Evolutionary conservation across 2,329 filamentous ascomycete genomes (phyloP).

Genomic region (Colletotrichum noveboracense): DNA sequence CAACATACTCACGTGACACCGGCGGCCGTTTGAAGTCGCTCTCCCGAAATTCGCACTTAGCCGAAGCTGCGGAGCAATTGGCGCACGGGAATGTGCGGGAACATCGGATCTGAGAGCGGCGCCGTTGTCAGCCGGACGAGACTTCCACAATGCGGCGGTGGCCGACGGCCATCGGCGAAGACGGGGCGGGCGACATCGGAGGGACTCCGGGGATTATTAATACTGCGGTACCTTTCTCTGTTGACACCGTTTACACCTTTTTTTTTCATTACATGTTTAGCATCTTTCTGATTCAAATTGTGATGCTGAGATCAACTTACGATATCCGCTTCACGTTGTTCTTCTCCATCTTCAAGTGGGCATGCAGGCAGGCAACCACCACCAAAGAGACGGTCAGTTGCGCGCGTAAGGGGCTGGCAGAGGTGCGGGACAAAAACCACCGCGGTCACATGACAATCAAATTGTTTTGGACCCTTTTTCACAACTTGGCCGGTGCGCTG

Average conservation of each 20-base stretch:
- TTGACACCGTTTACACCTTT: constrained; percentile 14
- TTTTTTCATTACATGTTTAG: neutral
- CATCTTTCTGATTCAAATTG: neutral
- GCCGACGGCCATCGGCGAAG: neutral
- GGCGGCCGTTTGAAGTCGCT: constrained; percentile 22
- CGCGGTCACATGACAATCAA: constrained; percentile 2
- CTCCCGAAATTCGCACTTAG: constrained; percentile 22
- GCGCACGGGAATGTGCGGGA: constrained; percentile 22
- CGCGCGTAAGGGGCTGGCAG: neutral
- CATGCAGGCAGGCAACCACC: neutral
- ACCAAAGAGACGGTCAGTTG: neutral
- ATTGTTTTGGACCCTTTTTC: neutral
- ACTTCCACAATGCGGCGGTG: neutral
- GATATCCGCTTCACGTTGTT: constrained; percentile 3
- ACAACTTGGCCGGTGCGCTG: neutral
- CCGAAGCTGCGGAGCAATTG: constrained; percentile 16
- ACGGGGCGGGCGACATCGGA: neutral
- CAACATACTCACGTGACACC: constrained; percentile 29
- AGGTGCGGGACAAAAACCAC: neutral
- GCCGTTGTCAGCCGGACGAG: neutral
- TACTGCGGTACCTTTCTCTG: constrained; percentile 10
- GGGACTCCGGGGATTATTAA: neutral
- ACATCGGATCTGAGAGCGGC: constrained; percentile 20
- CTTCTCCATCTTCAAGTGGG: neutral
- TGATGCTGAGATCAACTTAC: neutral